Conservation (phyloP, 2,329 filamentous ascomycete species). For the Lecanicillium sp. region DNA sequence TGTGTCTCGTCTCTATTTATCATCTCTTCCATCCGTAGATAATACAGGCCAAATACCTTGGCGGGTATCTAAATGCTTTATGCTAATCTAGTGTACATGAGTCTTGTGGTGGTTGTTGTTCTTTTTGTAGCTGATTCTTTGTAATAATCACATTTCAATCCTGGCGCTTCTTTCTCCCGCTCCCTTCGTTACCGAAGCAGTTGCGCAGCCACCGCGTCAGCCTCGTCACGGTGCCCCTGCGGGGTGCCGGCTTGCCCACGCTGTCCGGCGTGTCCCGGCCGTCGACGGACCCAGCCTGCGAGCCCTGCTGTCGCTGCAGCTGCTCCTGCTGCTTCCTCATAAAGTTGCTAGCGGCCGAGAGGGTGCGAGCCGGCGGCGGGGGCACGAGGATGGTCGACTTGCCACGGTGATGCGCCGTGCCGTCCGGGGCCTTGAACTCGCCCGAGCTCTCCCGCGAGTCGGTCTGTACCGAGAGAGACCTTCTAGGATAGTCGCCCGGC, state of each 20-base stretch:
- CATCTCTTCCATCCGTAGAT: background rate
- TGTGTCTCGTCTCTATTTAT: background rate
- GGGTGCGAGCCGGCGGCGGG: slow-evolving; percentile 17
- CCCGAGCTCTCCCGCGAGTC: slow-evolving; percentile 10
- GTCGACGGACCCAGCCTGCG: background rate
- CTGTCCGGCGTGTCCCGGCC: slow-evolving; percentile 11
- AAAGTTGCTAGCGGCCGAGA: slow-evolving; percentile 23
- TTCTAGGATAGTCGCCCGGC: slow-evolving; percentile 9
- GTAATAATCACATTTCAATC: slow-evolving; percentile 4
- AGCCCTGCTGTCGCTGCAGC: background rate
- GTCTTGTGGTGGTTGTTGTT: too few species aligned
- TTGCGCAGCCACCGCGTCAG: slow-evolving; percentile 17
- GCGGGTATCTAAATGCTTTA: slow-evolving; percentile 12
- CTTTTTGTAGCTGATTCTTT: background rate
- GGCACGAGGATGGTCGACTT: slow-evolving; percentile 5
- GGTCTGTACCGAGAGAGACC: slow-evolving; percentile 11
- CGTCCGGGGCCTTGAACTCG: slow-evolving; percentile 6
- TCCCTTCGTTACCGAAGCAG: slow-evolving; percentile 7
- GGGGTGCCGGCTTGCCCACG: slow-evolving; percentile 2
- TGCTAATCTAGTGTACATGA: slow-evolving; percentile 12
- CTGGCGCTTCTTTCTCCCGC: background rate
- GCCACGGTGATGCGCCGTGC: background rate
- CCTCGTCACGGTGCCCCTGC: slow-evolving; percentile 3
- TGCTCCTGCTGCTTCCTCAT: slow-evolving; percentile 20
- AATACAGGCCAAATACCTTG: background rate